These are phyloP conservation scores for Solanum appendiculatum DNA, from an alignment of 257 asterid genomes.

Conservation along the genomic window DNA sequence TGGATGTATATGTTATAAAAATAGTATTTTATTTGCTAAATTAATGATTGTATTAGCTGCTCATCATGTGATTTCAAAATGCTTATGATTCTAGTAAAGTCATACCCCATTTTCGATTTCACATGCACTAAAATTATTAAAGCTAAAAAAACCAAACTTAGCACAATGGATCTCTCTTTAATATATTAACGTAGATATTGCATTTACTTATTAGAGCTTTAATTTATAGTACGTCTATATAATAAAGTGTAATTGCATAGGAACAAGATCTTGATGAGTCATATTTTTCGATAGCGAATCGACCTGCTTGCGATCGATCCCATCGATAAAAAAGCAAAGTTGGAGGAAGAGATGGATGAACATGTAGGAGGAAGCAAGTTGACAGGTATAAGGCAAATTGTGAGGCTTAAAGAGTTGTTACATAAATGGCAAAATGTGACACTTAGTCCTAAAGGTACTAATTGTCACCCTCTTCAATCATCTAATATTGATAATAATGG, in stretches of 20 bases:
- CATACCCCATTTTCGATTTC: background rate
- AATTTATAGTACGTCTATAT: too few relatives aligned
- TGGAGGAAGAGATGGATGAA: conserved; percentile 40
- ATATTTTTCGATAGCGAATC: too few relatives aligned
- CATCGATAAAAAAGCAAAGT: too few relatives aligned
- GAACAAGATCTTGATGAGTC: conserved; percentile 44
- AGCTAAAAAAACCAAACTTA: background rate
- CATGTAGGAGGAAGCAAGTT: conserved; percentile 41
- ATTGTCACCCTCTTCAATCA: background rate
- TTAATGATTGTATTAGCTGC: background rate
- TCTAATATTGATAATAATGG: background rate
- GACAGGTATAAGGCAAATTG: conserved; percentile 65
- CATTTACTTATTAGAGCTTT: too few relatives aligned
- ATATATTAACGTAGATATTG: too few relatives aligned
- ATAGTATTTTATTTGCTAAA: background rate
- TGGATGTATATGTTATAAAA: background rate
- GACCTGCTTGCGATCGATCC: too few relatives aligned
- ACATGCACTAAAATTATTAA: background rate
- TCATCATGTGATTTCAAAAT: conserved; percentile 12
- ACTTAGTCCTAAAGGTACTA: conserved; percentile 21
- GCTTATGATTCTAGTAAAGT: background rate
- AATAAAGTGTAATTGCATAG: conserved; percentile 11
- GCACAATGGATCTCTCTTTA: background rate
- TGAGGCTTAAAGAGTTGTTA: conserved; percentile 51
- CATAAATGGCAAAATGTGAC: conserved; percentile 62